A percentile compares a stretch with the other conserved stretches of the same genome.
These are phyloP conservation scores for Volvox reticuliferus DNA, from an alignment of 139 green algal genomes.

Conservation along the genomic window DNA sequence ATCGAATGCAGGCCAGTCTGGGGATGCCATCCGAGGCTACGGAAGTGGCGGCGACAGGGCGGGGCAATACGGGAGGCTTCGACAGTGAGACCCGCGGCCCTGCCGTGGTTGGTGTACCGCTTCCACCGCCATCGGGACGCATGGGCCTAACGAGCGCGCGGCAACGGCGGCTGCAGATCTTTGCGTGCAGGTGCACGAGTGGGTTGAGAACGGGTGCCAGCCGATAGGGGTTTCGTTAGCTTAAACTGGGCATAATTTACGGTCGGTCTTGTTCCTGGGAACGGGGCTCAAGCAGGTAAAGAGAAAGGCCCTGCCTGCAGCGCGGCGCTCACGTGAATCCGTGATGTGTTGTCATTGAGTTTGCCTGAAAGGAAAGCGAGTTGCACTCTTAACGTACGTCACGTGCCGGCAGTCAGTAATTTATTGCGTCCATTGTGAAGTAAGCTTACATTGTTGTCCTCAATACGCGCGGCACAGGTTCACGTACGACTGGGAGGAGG, in stretches of 20 bases:
- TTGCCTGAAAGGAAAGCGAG: too few species aligned
- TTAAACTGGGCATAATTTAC: too few species aligned
- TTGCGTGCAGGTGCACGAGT: not conserved
- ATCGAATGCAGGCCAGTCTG: constrained; percentile 9
- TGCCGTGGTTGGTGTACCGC: not conserved
- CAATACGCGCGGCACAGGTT: not conserved
- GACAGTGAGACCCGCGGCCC: not conserved
- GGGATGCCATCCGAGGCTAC: not conserved
- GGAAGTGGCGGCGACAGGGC: not conserved
- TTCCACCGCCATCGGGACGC: not conserved
- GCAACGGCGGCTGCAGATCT: not conserved
- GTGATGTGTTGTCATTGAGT: too few species aligned
- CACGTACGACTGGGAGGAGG: constrained; percentile 3
- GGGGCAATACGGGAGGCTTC: not conserved
- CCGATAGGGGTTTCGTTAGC: too few species aligned
- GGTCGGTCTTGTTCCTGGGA: too few species aligned
- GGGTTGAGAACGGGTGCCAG: not conserved
- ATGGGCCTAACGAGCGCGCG: not conserved
- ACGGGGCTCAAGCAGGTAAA: too few species aligned
- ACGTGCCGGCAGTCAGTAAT: too few species aligned
- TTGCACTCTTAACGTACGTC: too few species aligned
- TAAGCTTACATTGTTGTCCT: too few species aligned
- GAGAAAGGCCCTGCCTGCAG: too few species aligned
- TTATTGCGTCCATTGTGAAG: too few species aligned
- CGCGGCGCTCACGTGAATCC: too few species aligned